Evolutionary conservation across 305 asterid genomes (phyloP), one percentile per base, ranked within the genome.

Genomic region (Fraxinus angustifolia): DNA sequence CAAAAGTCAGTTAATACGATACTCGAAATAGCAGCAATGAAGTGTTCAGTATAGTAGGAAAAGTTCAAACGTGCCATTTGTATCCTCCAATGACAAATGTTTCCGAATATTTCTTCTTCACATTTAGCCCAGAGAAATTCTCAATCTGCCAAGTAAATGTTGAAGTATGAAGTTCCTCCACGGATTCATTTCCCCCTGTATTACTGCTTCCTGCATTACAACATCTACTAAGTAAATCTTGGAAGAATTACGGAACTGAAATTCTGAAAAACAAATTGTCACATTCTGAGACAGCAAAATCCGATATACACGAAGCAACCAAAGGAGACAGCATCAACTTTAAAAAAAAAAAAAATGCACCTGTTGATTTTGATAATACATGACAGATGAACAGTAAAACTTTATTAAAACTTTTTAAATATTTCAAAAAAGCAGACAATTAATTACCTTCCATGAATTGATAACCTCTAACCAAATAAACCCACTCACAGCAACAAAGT

Each of bases 101-200:
- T 31, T 79, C 85, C 3, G 85, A 83, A 35, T 83, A 79, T 75
- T 21, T 65, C 75, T 83, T 83, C 82, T 83, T 83, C 70, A 76
- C 38, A 36, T 75, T 75, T 79, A 83, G 58, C 78, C 83, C 76
- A 17, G 86, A 79, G 70, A 83, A 83, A 40, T 75, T 83, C 33
- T 83, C 81, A 42, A 83, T 83, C 60, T 58, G 79, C 85, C 85
- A 83, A 72, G 83, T 78, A 79, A 79, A 83, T 79, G 45, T 74
- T 35, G 82, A 73, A 31, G 83, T 73, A 26, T 78, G 83, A 38
- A 82, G 80, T 53, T 83, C 85, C 60, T 83, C 83, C 17, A 70
- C 75, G 4, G 42, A 70, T 14, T 70, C 42, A 16, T 70, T 70
- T 16, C 23, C 75, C 40, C 40, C 40, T 28, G 74, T 19, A 28